Conservation (phyloP, 73 alveolate genomes). For the Tetrahymena elliotti region DNA sequence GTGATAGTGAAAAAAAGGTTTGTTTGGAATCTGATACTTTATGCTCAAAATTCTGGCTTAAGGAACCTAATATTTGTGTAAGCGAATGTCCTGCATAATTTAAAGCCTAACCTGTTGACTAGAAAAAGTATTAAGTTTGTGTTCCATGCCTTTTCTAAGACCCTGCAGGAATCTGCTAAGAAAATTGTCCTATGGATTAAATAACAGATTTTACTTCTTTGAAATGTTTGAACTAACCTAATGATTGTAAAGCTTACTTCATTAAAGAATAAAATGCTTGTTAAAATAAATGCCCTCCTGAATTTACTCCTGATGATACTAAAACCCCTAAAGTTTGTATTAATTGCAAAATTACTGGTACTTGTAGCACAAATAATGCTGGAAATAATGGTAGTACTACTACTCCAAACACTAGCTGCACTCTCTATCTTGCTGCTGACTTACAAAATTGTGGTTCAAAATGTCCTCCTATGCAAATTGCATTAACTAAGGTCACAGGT, state of each 20-base stretch:
- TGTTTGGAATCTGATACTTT: background rate
- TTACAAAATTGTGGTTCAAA: background rate
- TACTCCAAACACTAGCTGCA: background rate
- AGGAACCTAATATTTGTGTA: background rate
- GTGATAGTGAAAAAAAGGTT: background rate
- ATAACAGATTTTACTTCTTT: background rate
- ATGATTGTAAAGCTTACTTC: background rate
- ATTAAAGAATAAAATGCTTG: background rate
- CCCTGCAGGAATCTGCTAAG: background rate
- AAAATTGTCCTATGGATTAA: background rate
- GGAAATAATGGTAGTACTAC: background rate
- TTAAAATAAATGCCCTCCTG: background rate
- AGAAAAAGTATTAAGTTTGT: background rate
- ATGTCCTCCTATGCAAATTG: background rate
- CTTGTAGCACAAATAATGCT: background rate
- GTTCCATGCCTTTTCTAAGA: background rate
- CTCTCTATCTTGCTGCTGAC: background rate
- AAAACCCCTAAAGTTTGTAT: background rate
- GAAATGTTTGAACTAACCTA: background rate
- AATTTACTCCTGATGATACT: background rate
- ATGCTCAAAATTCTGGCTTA: background rate
- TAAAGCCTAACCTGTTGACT: background rate
- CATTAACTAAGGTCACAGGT: background rate
- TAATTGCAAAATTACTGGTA: background rate
- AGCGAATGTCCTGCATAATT: background rate